Base-by-base conservation (phyloP, 1,139 yeast species). In the Barnettozyma hawaiiensis region DNA sequence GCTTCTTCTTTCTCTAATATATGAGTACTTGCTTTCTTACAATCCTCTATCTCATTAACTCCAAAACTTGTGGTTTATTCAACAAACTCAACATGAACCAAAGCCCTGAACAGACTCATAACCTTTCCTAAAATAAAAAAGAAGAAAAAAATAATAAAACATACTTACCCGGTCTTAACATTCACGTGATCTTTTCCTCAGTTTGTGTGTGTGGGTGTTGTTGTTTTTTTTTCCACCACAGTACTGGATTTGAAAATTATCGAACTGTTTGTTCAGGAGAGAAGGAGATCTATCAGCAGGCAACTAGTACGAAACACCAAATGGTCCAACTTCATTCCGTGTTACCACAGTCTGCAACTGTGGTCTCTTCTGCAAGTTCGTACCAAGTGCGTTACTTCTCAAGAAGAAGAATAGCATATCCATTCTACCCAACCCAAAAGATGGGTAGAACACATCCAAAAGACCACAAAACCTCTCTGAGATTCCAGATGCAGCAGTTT, bases 351-450 rank as follows among this genome's bases (percentile, higher is more conserved):
- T 28, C 45, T 21, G 36, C 34, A 3, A 38, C 14, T 23, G 35
- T 35, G 34, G 40, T 42, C 6, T 26, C 36, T 15, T 35, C 35
- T 35, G 40, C 43, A 15, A 33, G 32, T 11, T 46, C 38, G 28
- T 63, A 59, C 45, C 68, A 63, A 40, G 62, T 62, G 40, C 64
- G 69, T 50, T 50, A 58, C 47, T 55, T 64, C 40, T 65, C 70
- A 12, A 65, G 71, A 53, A 65, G 77, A 57, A 63, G 65, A 32
- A 59, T 71, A 39, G 76, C 76, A 6, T 73, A 73, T 49, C 78
- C 77, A 9, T 62, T 60, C 39, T 73, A 71, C 49, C 67, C 69
- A 14, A 67, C 63, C 44, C 63, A 66, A 43, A 64, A 64, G 47
- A 60, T 70, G 49, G 66, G 67, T 32, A 70, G 70, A 50, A 67